Conservation (phyloP, 202 grass and related monocot genomes). For the Dendrocalamus latiflorus region DNA sequence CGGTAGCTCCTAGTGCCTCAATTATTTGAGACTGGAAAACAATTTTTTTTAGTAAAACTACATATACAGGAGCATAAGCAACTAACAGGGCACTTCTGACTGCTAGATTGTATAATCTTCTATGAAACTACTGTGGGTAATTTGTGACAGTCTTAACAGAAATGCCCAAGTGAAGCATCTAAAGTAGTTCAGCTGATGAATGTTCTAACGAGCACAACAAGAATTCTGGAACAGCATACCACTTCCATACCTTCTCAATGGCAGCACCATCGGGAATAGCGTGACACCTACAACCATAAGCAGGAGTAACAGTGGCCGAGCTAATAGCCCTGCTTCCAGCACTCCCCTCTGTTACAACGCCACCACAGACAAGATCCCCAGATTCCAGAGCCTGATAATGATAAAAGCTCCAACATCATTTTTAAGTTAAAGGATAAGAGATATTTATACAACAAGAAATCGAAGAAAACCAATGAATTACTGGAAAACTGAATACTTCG, state of each 20-base stretch:
- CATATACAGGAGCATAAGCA: conserved; percentile 20
- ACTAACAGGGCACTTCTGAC: not conserved
- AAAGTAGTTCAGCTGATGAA: not conserved
- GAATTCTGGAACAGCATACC: not conserved
- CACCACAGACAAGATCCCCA: too few species aligned
- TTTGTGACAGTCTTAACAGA: conserved; percentile 1
- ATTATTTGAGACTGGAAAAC: conserved; percentile 86
- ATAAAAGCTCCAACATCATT: not conserved
- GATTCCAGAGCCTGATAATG: conserved; percentile 61
- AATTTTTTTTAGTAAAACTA: not conserved
- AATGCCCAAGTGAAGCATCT: not conserved
- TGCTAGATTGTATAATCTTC: not conserved
- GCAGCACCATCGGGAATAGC: conserved; percentile 95
- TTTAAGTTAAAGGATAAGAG: conserved; percentile 1
- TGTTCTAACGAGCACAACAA: not conserved
- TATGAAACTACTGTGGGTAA: not conserved
- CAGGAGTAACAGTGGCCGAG: conserved; percentile 78
- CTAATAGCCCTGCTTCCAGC: conserved; percentile 96
- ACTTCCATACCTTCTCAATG: conserved; percentile 70
- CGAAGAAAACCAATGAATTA: not conserved
- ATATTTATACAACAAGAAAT: not conserved
- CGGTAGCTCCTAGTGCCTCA: conserved; percentile 79
- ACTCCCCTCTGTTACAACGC: conserved; percentile 81
- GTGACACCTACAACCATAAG: conserved; percentile 82
- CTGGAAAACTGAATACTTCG: not conserved